Percentiles rank a stretch among this genome's conserved stretches.
These are phyloP conservation scores for Elongisporangium anandrum DNA, from an alignment of 352 stramenopile species.

Conservation along the genomic window DNA sequence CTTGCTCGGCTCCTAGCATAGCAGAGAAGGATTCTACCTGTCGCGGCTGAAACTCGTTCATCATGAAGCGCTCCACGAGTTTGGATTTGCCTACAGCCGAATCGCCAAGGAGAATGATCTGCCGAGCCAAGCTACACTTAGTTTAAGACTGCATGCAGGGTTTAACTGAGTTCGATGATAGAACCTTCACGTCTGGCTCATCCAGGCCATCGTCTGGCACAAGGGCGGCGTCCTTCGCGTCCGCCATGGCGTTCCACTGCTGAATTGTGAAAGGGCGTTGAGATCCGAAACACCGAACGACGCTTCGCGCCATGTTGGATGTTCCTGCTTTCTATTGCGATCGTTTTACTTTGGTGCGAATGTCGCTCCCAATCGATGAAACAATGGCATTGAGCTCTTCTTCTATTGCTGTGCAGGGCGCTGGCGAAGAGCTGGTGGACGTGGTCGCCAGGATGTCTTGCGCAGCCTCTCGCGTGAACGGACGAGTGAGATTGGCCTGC, in stretches of 20 bases:
- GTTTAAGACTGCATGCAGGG: background rate
- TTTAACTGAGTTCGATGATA: background rate
- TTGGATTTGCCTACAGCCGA: conserved; percentile 95
- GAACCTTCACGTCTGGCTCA: conserved; percentile 61
- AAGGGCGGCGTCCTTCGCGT: conserved; percentile 14
- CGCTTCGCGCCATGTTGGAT: background rate
- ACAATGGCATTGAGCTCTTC: background rate
- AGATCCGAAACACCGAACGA: background rate
- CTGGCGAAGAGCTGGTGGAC: background rate
- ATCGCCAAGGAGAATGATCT: conserved; percentile 93
- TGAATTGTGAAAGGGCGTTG: background rate
- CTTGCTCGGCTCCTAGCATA: background rate
- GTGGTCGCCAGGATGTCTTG: background rate
- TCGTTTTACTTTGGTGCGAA: background rate
- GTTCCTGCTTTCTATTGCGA: background rate
- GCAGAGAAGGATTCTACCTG: conserved; percentile 28
- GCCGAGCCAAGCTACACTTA: background rate
- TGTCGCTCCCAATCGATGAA: background rate
- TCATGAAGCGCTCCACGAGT: conserved; percentile 94
- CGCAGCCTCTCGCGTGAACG: conserved; percentile 15
- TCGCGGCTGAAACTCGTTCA: conserved; percentile 94
- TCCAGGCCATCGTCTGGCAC: conserved; percentile 39
- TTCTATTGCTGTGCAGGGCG: background rate
- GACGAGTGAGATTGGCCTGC: conserved; percentile 16
- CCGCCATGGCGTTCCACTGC: conserved; percentile 4